Conservation (phyloP, 2,329 filamentous ascomycete genomes). For the Truncatella angustata region DNA sequence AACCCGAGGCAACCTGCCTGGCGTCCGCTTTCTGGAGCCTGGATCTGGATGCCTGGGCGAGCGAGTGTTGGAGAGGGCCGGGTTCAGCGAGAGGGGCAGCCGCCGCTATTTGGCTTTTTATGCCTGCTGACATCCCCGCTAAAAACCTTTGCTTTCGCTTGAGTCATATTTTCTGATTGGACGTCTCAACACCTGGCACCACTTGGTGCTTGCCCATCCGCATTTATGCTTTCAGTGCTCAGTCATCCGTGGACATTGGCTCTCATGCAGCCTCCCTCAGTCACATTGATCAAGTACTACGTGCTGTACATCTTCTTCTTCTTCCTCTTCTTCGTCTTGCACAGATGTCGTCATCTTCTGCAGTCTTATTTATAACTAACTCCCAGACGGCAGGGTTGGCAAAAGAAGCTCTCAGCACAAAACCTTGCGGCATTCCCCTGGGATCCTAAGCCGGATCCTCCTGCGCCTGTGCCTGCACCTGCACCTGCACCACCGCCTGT, state of each 20-base stretch:
- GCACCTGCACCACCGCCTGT: slow-evolving; percentile 27
- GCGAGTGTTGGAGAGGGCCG: slow-evolving; percentile 31
- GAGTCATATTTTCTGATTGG: slow-evolving; percentile 23
- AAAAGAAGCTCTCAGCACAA: slow-evolving; percentile 81
- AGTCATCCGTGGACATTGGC: too few species aligned
- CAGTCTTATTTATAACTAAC: slow-evolving; percentile 13
- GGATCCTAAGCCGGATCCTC: slow-evolving; percentile 79
- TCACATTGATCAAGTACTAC: too few species aligned
- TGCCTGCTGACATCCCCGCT: slow-evolving; percentile 36
- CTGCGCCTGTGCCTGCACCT: slow-evolving; percentile 39
- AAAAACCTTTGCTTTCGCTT: slow-evolving; percentile 15
- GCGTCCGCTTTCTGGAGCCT: too few species aligned
- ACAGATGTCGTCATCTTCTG: background rate
- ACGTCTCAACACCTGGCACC: slow-evolving; percentile 3
- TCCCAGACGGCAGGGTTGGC: slow-evolving; percentile 72
- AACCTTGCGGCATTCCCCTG: slow-evolving; percentile 89
- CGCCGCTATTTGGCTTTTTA: slow-evolving; percentile 57
- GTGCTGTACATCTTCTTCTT: too few species aligned
- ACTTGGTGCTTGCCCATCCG: too few species aligned
- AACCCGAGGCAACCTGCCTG: too few species aligned
- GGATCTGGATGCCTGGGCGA: too few species aligned
- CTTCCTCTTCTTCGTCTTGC: background rate
- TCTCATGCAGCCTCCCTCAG: too few species aligned
- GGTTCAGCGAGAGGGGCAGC: slow-evolving; percentile 42
- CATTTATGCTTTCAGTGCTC: too few species aligned